Evolutionary conservation across 371 early-diverging fungal species (phyloP).

Genomic region (Dinochytrium kinnereticum): DNA sequence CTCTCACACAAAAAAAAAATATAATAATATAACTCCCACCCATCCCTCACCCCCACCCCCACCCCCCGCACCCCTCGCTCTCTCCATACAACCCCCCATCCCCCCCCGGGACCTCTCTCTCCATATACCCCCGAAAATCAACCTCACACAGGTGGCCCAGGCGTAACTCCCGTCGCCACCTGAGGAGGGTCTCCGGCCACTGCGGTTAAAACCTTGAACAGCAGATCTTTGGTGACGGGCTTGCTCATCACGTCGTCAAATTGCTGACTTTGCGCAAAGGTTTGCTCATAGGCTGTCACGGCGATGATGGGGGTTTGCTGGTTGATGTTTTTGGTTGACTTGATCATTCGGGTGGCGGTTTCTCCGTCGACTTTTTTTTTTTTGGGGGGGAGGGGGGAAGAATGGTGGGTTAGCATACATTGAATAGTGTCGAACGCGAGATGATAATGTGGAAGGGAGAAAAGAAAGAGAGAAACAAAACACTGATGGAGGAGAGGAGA

Average conservation of each 20-base stretch:
- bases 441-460: not conserved
- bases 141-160: no score
- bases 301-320: constrained; percentile 52
- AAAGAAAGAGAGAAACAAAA: constrained; percentile 4
- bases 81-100: no score
- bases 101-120: no score
- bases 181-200: constrained; percentile 22
- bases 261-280: constrained; percentile 37
- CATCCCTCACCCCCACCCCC: no score
- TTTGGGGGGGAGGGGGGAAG: constrained; percentile 13
- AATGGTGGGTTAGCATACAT: not conserved
- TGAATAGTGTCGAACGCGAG: not conserved
- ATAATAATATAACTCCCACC: no score
- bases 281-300: constrained; percentile 54
- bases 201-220: constrained; percentile 35
- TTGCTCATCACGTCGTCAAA: constrained; percentile 79
- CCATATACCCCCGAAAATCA: no score
- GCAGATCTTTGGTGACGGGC: constrained; percentile 70
- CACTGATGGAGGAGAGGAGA: not conserved
- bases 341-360: constrained; percentile 91
- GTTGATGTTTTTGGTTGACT: constrained; percentile 81
- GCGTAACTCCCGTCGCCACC: no score
- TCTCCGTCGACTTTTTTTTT: constrained; percentile 93
- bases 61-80: no score
- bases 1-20: no score